A percentile compares a stretch with the other conserved stretches of the same genome.
Conservation (phyloP, 2,329 filamentous ascomycete species). For the Xylariales sp. region DNA sequence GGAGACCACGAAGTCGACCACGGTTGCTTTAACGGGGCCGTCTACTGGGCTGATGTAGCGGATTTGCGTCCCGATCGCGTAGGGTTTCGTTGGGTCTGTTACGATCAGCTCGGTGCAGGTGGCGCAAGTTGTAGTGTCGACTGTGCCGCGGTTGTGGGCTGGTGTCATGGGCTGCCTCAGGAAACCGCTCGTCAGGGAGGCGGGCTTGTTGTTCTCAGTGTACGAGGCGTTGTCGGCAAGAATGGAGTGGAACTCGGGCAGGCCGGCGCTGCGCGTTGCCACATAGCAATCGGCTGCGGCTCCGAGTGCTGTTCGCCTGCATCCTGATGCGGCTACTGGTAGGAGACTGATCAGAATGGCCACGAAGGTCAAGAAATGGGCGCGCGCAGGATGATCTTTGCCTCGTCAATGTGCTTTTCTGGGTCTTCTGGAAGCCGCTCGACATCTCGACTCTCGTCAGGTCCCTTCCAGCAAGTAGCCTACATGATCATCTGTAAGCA, state of each 20-base stretch:
- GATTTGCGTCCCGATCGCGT: conserved; percentile 34
- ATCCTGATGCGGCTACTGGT: neutral
- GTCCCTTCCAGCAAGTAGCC: too few relatives aligned
- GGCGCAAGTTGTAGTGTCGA: conserved; percentile 33
- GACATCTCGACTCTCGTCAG: too few relatives aligned
- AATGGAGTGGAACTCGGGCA: neutral
- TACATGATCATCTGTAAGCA: too few relatives aligned
- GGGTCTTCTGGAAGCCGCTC: too few relatives aligned
- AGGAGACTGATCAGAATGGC: too few relatives aligned
- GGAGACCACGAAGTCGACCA: conserved; percentile 28
- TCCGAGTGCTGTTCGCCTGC: neutral
- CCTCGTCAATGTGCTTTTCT: too few relatives aligned
- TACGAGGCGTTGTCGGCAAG: conserved; percentile 15
- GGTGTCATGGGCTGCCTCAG: conserved; percentile 27
- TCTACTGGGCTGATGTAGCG: conserved; percentile 16
- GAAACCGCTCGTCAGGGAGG: conserved; percentile 25
- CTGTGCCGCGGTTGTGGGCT: conserved; percentile 31
- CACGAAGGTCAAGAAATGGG: too few relatives aligned
- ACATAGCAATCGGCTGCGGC: conserved; percentile 13
- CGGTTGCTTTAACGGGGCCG: conserved; percentile 9
- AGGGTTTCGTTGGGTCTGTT: conserved; percentile 26
- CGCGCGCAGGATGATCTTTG: too few relatives aligned
- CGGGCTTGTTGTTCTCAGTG: conserved; percentile 29
- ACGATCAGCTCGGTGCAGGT: conserved; percentile 33
- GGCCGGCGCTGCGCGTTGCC: conserved; percentile 13